These are phyloP conservation scores for Xylaria sp. DNA, from an alignment of 2,329 filamentous ascomycete genomes.

Conservation along the genomic window DNA sequence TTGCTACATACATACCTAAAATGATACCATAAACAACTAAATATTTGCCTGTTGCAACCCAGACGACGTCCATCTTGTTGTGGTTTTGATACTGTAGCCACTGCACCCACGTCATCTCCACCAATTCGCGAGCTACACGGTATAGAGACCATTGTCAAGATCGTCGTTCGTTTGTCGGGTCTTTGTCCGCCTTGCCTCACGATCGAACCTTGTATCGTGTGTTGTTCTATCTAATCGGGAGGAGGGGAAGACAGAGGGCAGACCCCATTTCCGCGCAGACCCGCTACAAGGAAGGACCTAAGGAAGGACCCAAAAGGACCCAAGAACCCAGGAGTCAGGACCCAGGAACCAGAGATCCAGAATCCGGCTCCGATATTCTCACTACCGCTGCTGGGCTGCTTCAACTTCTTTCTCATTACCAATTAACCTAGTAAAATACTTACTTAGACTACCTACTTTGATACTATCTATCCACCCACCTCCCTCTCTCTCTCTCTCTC, in stretches of 20 bases:
- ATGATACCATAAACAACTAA: conserved; percentile 9
- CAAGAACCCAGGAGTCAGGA: neutral
- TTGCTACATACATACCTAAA: conserved; percentile 9
- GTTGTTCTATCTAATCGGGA: neutral
- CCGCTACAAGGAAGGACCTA: conserved; percentile 21
- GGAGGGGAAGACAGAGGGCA: neutral
- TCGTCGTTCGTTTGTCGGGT: neutral
- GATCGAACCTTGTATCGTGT: neutral
- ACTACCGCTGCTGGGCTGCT: neutral
- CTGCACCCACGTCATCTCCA: conserved; percentile 18
- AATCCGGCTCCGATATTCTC: conserved; percentile 29
- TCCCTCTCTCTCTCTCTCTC: no score
- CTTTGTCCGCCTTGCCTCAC: neutral
- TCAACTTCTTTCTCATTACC: neutral
- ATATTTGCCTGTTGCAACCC: neutral
- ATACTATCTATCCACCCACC: conserved; percentile 22
- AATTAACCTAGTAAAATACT: neutral
- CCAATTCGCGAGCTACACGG: conserved; percentile 6
- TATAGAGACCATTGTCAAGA: neutral
- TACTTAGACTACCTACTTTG: conserved; percentile 11
- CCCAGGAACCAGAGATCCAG: neutral
- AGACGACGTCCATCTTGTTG: neutral
- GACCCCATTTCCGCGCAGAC: conserved; percentile 26
- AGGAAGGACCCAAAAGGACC: no score
- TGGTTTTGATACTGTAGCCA: neutral